Evolutionary conservation across 805 yeast species (phyloP), one percentile per base, ranked within the genome.

Genomic region (Tetrapisispora iriomotensis): DNA sequence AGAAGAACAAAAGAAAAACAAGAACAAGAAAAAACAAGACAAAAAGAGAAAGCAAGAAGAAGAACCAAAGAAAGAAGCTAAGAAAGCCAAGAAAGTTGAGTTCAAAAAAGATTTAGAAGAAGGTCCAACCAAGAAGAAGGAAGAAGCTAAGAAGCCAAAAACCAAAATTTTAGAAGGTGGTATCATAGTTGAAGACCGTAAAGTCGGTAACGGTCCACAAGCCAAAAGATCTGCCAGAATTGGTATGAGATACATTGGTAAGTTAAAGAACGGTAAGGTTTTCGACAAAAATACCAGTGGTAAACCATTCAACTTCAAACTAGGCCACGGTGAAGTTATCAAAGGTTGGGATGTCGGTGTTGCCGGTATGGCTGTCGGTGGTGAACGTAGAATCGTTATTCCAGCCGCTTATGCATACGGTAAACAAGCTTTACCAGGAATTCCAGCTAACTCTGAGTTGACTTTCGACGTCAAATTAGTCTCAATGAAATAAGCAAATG

Each of bases 291-390:
- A 92, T 79, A 86, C 95, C 53, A 74, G 80, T 49, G 99, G 99
- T 57, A 90, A 86, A 72, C 98, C 99, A 58, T 92, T 92, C 66
- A 66, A 68, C 48, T 92, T 92, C 68, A 77, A 75, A 47, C 75
- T 92, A 54, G 98, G 98, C 57, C 83, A 82, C 64, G 98, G 97
- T 61, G 98, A 92, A 69, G 96, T 94, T 53, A 92, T 92, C 72
- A 85, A 85, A 66, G 98, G 97, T 49, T 92, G 95, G 85, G 99
- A 92, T 62, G 75, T 90, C 58, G 99, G 99, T 74, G 92, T 92
- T 55, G 87, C 90, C 43, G 97, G 97, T 62, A 88, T 92, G 96
- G 79, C 94, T 42, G 94, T 85, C 60, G 96, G 96, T 58, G 97
- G 97, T 61, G 98, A 92, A 75, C 88, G 98, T 75, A 80, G 97